Percentiles rank a stretch among this genome's conserved stretches.
Evolutionary conservation across 495 filamentous ascomycete species (phyloP).

Genomic region (Clohesyomyces aquaticus): DNA sequence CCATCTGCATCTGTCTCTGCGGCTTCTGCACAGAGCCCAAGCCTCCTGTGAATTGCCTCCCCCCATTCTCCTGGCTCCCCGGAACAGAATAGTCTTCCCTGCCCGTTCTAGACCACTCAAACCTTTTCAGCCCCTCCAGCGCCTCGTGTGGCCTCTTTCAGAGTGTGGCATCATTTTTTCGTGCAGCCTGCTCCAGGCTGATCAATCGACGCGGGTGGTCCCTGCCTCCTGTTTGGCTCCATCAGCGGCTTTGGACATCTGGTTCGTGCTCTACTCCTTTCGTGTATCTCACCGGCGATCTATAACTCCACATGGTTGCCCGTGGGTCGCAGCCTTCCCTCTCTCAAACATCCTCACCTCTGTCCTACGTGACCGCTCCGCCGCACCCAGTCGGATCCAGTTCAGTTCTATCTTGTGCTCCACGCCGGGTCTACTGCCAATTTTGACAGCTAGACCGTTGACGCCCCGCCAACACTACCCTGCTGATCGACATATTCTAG

Average conservation of each 20-base stretch:
- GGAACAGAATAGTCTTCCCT: slow-evolving; percentile 2
- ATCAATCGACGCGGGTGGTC: neutral
- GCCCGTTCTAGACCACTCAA: slow-evolving; percentile 11
- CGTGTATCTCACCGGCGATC: slow-evolving; percentile 31
- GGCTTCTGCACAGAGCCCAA: slow-evolving; percentile 26
- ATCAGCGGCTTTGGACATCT: slow-evolving; percentile 9
- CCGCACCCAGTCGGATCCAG: neutral
- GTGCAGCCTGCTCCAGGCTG: slow-evolving; percentile 18
- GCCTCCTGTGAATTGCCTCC: slow-evolving; percentile 27
- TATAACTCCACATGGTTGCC: slow-evolving; percentile 22
- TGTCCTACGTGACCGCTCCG: slow-evolving; percentile 18
- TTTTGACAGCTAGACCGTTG: slow-evolving; percentile 40
- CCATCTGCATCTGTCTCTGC: slow-evolving; percentile 17
- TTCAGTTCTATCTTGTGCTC: slow-evolving; percentile 9
- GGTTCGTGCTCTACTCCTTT: slow-evolving; percentile 26
- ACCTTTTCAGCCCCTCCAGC: slow-evolving; percentile 9
- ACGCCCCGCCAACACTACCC: slow-evolving; percentile 27
- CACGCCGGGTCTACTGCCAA: slow-evolving; percentile 14
- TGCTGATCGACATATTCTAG: slow-evolving; percentile 37
- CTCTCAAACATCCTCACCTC: slow-evolving; percentile 9
- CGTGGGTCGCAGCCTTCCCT: slow-evolving; percentile 1
- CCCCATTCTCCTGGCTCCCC: slow-evolving; percentile 8
- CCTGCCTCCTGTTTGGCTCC: slow-evolving; percentile 10
- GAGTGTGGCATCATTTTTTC: slow-evolving; percentile 26
- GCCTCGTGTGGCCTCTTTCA: slow-evolving; percentile 6